Evolutionary conservation across 2,329 filamentous ascomycete genomes (phyloP), one percentile per base, ranked within the genome.

Genomic region (Neopestalotiopsis sp.): DNA sequence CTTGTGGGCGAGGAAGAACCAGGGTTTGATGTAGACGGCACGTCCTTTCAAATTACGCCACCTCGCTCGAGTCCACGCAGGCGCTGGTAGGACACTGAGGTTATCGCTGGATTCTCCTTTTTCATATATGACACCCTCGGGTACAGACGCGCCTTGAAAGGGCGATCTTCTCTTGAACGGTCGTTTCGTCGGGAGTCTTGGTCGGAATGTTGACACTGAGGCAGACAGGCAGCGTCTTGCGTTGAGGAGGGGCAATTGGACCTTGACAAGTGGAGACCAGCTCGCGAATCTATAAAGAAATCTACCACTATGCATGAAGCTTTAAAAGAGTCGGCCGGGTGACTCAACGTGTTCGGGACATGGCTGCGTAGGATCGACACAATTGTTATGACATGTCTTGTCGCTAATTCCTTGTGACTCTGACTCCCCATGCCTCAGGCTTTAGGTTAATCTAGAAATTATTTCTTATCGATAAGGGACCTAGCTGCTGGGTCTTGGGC

Each of bases 391-490:
- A 53, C n/a, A 53, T 53, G 45, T 53, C 45, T 53, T 53, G 45
- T 53, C 45, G 30, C 10, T 59, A 13, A 13, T 34, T 12, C 7
- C 14, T 13, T 30, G 34, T 40, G 32, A 62, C 59, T 62, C 30
- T 40, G 34, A 38, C 34, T 38, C 34, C 34, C 34, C 24, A 28
- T 38, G 6, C 6, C 34, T 62, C 30, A 62, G n/a, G 40, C n/a
- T 62, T 34, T 59, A 24, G 24, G 7, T 30, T 13, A 13, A 24
- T 13, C n/a, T 14, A 17, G n/a, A 53, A 64, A 64, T 64, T 49
- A 64, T 64, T 64, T 49, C 38, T 64, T 64, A 64, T 64, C 61
- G 61, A 64, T 64, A 53, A 64, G 40, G 3, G 2, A 13, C 14
- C 42, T 17, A 14, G 42, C 42, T 17, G 42, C 2, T 45, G 13